Percentiles rank a stretch among this genome's conserved stretches.
phyloP scores from a whole-genome alignment of 2,329 filamentous ascomycete genomes.

The Shiraia sp. region DNA sequence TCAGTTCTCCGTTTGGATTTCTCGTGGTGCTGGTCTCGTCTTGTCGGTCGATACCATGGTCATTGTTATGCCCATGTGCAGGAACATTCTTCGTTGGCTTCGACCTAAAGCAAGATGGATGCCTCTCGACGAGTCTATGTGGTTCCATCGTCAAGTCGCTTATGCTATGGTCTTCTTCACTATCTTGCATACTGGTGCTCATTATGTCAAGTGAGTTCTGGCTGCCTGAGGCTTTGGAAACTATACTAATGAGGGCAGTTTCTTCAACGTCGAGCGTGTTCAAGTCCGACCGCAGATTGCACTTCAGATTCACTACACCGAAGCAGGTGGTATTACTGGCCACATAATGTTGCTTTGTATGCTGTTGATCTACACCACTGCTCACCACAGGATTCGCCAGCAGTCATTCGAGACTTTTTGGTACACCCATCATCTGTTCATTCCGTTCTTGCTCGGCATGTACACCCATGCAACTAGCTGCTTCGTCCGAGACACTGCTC shows the following conservation, averaged over 20 bases:
- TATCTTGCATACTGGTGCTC: conserved; percentile 72
- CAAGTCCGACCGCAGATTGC: conserved; percentile 82
- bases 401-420: conserved; percentile 98
- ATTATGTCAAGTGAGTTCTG: conserved; percentile 85
- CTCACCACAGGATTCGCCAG: conserved; percentile 89
- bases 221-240: neutral
- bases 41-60: conserved; percentile 82
- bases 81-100: conserved; percentile 81
- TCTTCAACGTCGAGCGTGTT: conserved; percentile 88
- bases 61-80: conserved; percentile 92
- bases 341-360: conserved; percentile 99
- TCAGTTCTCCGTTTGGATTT: conserved; percentile 91
- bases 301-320: conserved; percentile 86
- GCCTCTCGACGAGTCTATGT: conserved; percentile 93
- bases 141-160: conserved; percentile 94
- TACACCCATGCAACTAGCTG: conserved; percentile 97
- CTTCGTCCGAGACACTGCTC: conserved; percentile 83
- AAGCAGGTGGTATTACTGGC: conserved; percentile 89
- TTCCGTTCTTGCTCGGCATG: conserved; percentile 89
- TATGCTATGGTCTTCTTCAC: conserved; percentile 87
- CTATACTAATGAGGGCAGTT: conserved; percentile 58
- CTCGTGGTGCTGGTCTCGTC: conserved; percentile 86
- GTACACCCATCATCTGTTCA: conserved; percentile 99
- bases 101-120: conserved; percentile 86
- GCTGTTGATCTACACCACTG: conserved; percentile 96